Base-by-base conservation (phyloP, 2,329 filamentous ascomycete species). In the Fusarium luffae region DNA sequence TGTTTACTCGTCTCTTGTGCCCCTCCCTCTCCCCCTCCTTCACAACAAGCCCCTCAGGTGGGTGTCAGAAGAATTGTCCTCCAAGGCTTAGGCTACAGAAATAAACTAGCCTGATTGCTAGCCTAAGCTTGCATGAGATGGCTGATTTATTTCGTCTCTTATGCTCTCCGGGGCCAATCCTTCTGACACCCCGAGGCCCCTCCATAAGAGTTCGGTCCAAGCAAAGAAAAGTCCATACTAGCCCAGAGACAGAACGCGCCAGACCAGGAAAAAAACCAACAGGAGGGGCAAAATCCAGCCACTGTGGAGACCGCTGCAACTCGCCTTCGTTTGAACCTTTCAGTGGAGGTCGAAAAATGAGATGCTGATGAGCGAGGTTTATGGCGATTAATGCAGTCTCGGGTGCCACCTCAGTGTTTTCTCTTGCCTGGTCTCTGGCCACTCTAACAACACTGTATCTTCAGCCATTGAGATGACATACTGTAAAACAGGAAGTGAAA, bases 301-400 rank as follows among this genome's bases (percentile, higher is more conserved):
- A 72, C 58, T 54, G 63, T 67, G 70, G 72, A 66, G 30, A 54
- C 59, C 47, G 34, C 64, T 74, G 72, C 70, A 74, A 44, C 72
- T 74, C 72, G 74, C 61, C 42, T 68, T 64, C n/a, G 54, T 57
- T 69, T 25, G 40, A 40, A 49, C 41, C 34, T 54, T 41, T 34
- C 42, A 41, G 52, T 68, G 59, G 63, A 61, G 44, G 63, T 40
- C 19, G 12, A 30, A 19, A 61, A 47, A 47, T 28, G 25, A 47
- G 25, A 52, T 37, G 34, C 34, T 37, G 34, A 37, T 52, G 37
- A 52, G 13, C 54, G 66, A 69, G 54, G 44, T 42, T 66, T 62
- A 70, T 63, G 49, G 49, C 41, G 52, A 63, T 57, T 48, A 49
- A 54, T 69, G 61, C 55, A 49, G 56, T 54, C 43, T 52, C 51